Evolutionary conservation across 441 rosid genomes (phyloP).

Genomic region (Bocquillonia castaneifolia): DNA sequence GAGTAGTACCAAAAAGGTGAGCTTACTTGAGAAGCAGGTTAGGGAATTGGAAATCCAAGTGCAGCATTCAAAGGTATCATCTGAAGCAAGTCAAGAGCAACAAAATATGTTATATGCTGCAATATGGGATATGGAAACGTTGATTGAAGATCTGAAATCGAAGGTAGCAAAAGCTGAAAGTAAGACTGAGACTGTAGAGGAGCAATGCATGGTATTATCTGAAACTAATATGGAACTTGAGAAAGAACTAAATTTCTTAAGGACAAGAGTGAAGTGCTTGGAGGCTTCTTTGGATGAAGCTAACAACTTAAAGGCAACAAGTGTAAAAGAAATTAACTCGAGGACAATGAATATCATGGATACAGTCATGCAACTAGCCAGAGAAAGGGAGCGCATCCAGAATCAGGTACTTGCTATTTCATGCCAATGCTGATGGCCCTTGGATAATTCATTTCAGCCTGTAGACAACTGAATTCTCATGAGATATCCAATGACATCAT

Average conservation of each 20-base stretch:
- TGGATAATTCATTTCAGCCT: neutral
- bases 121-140: conserved; percentile 96
- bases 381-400: conserved; percentile 73
- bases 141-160: conserved; percentile 84
- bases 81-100: conserved; percentile 87
- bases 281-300: conserved; percentile 55
- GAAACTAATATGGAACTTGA: conserved; percentile 58
- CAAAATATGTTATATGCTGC: conserved; percentile 87
- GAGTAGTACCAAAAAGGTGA: conserved; percentile 56
- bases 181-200: conserved; percentile 64
- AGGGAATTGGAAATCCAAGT: conserved; percentile 66
- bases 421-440: neutral
- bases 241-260: conserved; percentile 47
- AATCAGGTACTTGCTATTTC: conserved; percentile 53
- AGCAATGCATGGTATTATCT: conserved; percentile 59
- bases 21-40: conserved; percentile 73
- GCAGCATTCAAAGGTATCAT: conserved; percentile 64
- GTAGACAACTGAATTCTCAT: neutral
- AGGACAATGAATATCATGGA: conserved; percentile 61
- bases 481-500: neutral
- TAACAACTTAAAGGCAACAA: conserved; percentile 42
- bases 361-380: conserved; percentile 55
- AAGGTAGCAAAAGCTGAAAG: conserved; percentile 83
- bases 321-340: conserved; percentile 55
- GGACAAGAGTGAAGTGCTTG: conserved; percentile 44